phyloP scores from a whole-genome alignment of 1,139 yeast species.

The Scheffersomyces illinoinensis region DNA sequence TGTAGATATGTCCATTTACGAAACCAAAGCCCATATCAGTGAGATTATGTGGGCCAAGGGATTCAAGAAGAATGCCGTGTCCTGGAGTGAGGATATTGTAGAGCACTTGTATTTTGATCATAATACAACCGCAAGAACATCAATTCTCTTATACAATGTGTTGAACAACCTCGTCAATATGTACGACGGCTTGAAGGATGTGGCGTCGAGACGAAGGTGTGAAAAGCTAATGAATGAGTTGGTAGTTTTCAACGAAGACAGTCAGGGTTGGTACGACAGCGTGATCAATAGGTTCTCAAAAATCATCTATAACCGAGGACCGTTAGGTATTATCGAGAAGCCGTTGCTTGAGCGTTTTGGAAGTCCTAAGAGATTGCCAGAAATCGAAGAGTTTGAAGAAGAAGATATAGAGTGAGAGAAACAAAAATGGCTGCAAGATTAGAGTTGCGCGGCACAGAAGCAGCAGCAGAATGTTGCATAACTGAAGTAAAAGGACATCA shows the following conservation, averaged over 20 bases:
- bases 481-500: too few species aligned
- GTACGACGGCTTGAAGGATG: slow-evolving; percentile 31
- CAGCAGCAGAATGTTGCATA: not conserved
- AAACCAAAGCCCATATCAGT: slow-evolving; percentile 58
- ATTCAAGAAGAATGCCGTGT: slow-evolving; percentile 51
- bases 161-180: slow-evolving; percentile 32
- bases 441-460: not conserved
- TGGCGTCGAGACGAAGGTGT: slow-evolving; percentile 29
- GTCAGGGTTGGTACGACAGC: slow-evolving; percentile 36
- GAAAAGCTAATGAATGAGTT: slow-evolving; percentile 23
- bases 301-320: slow-evolving; percentile 43
- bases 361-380: slow-evolving; percentile 30
- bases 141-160: slow-evolving; percentile 33
- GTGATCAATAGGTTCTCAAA: slow-evolving; percentile 36
- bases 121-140: slow-evolving; percentile 27
- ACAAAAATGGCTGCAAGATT: not conserved
- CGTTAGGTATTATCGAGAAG: slow-evolving; percentile 45
- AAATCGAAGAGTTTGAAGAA: slow-evolving; percentile 45
- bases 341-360: slow-evolving; percentile 44
- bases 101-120: slow-evolving; percentile 37
- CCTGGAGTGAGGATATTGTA: slow-evolving; percentile 62
- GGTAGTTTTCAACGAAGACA: slow-evolving; percentile 12
- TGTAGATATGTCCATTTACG: slow-evolving; percentile 29
- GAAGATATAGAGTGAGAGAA: slow-evolving; percentile 36
- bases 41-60: slow-evolving; percentile 68